Conservation (phyloP, 75 land plant species). For the Sequoia sempervirens region DNA sequence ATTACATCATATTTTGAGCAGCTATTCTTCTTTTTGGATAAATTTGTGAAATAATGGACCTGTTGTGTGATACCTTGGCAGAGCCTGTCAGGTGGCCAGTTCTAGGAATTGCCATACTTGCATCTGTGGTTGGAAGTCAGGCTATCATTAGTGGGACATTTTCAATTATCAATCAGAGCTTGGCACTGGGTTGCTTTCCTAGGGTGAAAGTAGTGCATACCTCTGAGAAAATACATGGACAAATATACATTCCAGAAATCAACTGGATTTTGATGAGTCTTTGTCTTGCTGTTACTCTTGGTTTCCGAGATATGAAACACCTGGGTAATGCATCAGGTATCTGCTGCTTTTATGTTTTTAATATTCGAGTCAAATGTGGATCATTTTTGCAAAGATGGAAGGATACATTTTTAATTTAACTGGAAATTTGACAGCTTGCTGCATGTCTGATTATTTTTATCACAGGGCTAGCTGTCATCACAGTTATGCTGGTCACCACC, state of each 20-base stretch:
- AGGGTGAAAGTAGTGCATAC: slow-evolving; percentile 39
- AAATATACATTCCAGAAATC: slow-evolving; percentile 41
- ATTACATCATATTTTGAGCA: not conserved
- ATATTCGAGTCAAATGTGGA: not conserved
- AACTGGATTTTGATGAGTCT: slow-evolving; percentile 34
- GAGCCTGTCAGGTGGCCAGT: slow-evolving; percentile 35
- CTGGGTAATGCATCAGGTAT: slow-evolving; percentile 44
- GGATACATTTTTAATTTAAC: not conserved
- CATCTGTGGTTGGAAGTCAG: slow-evolving; percentile 40
- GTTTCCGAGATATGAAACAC: slow-evolving; percentile 21
- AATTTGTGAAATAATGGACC: not conserved
- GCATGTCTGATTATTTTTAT: not conserved
- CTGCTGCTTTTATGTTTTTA: not conserved
- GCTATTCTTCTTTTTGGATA: not conserved
- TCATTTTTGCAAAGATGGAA: not conserved
- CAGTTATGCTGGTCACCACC: slow-evolving; percentile 83
- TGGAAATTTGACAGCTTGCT: not conserved
- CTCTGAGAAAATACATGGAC: slow-evolving; percentile 25
- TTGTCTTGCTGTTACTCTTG: slow-evolving; percentile 25
- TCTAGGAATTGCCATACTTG: slow-evolving; percentile 32
- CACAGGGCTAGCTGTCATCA: slow-evolving; percentile 72
- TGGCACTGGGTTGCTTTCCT: slow-evolving; percentile 35
- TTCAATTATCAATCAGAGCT: slow-evolving; percentile 35
- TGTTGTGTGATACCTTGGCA: slow-evolving; percentile 5
- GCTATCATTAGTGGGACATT: slow-evolving; percentile 37